Evolutionary conservation across 768 basidiomycete genomes (phyloP), one percentile per base, ranked within the genome.

Genomic region (Asterophora lycoperdoides): DNA sequence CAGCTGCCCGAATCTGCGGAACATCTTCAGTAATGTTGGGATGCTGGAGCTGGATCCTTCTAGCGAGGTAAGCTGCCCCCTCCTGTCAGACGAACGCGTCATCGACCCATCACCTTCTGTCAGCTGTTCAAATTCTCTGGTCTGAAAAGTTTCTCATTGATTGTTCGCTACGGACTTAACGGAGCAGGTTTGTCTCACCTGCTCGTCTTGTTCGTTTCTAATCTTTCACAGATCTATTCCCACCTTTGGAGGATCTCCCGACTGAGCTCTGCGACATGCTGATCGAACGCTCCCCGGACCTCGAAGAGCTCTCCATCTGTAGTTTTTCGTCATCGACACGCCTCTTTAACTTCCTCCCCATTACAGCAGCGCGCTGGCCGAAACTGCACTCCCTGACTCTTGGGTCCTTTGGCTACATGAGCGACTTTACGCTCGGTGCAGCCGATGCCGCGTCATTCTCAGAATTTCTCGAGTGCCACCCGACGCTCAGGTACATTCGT

Each of bases 301-400:
- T 79, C n/a, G 66, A 73, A 53, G 75, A 77, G 50, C 69, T 79
- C 34, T 68, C 71, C 7, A 68, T 79, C 19, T 76, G 75, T 56
- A 73, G 72, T 45, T 77, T 77, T 57, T 77, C 77, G 14, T 68
- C 76, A 13, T 70, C 71, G 1, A 61, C 69, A 10, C 71, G 74
- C n/a, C 55, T 72, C 7, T 72, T 79, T 48, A 66, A 73, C 38
- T 66, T 78, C 50, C 65, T 68, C 23, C 70, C 61, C 1, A 59
- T 75, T 43, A 62, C 66, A n/a, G 60, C 63, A 30, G 73, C 65
- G 8, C 59, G 56, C 45, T 78, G 72, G 69, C 69, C 72, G 0
- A 62, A 62, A 30, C 60, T 79, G 6, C 63, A 70, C 29, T 68
- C 68, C 3, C 65, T 78, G 14, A 76, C 74, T 4, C 68, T 79